Evolutionary conservation across 768 basidiomycete species (phyloP).

Genomic region (Calocybe cyanea): DNA sequence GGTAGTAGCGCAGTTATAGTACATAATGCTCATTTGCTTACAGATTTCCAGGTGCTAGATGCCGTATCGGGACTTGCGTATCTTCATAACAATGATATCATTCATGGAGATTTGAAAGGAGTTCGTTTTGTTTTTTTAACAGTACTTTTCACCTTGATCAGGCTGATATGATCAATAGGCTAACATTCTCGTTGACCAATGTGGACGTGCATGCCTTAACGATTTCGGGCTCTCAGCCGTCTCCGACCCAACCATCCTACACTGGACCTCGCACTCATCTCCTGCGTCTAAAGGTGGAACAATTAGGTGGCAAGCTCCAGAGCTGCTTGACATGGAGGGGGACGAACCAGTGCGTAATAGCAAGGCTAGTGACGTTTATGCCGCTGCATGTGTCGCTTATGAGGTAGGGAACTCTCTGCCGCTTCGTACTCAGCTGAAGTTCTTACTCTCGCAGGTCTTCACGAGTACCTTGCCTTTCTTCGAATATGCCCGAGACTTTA

Average conservation of each 20-base stretch:
- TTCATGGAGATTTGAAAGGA: slow-evolving; percentile 12
- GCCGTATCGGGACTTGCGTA: slow-evolving; percentile 4
- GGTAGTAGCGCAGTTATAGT: no score
- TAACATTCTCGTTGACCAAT: neutral
- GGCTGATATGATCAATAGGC: neutral
- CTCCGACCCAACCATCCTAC: neutral
- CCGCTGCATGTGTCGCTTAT: neutral
- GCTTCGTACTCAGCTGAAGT: no score
- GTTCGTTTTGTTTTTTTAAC: neutral
- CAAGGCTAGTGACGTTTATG: slow-evolving; percentile 3
- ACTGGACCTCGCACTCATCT: neutral
- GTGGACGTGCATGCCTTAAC: neutral
- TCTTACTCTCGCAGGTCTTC: no score
- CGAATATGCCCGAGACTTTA: no score
- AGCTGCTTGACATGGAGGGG: neutral
- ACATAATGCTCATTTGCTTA: no score
- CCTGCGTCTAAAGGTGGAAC: neutral
- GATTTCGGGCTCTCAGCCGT: slow-evolving; percentile 2
- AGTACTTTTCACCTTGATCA: neutral
- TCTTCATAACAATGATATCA: slow-evolving; percentile 6
- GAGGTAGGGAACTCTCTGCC: no score
- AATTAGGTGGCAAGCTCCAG: slow-evolving; percentile 3
- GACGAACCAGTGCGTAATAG: neutral
- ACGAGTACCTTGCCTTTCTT: no score
- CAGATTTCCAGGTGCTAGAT: no score